phyloP scores from a whole-genome alignment of 441 rosid species.

The Adansonia rubrostipa region DNA sequence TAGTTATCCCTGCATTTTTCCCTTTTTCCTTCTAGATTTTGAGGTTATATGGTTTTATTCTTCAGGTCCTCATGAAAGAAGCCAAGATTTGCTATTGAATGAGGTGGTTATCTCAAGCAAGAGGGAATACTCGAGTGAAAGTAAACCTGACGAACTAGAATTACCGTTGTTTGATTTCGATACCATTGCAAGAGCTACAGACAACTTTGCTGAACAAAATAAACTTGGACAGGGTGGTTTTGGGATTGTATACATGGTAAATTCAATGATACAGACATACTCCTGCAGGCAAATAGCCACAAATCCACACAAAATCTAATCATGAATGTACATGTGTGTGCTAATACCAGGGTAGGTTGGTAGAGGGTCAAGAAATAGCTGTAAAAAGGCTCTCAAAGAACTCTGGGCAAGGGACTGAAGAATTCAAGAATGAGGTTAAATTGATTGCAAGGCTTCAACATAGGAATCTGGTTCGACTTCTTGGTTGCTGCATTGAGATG shows the following conservation, averaged over 20 bases:
- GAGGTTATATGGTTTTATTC: background rate
- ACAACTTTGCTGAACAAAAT: slow-evolving; percentile 54
- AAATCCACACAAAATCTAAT: background rate
- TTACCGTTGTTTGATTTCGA: slow-evolving; percentile 65
- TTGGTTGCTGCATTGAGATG: slow-evolving; percentile 54
- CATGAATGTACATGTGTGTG: slow-evolving; percentile 12
- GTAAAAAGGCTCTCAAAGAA: slow-evolving; percentile 59
- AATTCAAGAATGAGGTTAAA: slow-evolving; percentile 64
- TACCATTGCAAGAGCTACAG: slow-evolving; percentile 54
- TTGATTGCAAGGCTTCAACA: slow-evolving; percentile 65
- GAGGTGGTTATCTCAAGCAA: slow-evolving; percentile 63
- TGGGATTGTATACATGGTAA: slow-evolving; percentile 80
- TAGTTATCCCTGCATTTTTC: background rate
- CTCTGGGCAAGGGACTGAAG: slow-evolving; percentile 60
- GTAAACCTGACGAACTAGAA: slow-evolving; percentile 58
- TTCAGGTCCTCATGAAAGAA: slow-evolving; percentile 55
- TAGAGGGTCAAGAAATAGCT: slow-evolving; percentile 58
- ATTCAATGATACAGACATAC: background rate
- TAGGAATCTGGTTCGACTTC: slow-evolving; percentile 57
- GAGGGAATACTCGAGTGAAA: slow-evolving; percentile 56
- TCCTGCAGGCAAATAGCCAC: background rate
- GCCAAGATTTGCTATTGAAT: slow-evolving; percentile 63
- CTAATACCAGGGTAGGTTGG: slow-evolving; percentile 54
- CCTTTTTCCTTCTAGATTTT: background rate
- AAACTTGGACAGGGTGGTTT: slow-evolving; percentile 84